Base-by-base conservation (phyloP, 2,329 filamentous ascomycete species). In the Colletotrichum sp. region DNA sequence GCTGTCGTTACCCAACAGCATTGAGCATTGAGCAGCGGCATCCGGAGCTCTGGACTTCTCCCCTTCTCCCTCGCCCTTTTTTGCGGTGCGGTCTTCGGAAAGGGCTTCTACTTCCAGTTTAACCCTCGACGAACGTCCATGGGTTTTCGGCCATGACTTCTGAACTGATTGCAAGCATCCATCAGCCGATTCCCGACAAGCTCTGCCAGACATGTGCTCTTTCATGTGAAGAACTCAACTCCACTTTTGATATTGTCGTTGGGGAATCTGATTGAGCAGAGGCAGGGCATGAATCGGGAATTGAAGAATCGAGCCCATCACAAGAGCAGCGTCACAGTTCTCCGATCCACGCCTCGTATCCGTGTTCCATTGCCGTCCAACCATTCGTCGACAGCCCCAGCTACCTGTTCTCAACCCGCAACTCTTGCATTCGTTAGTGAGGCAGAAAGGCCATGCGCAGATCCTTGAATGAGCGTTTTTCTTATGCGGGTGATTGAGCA, bases 201-300 rank as follows among this genome's bases (percentile, higher is more conserved):
- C 63, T 63, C 24, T 69, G 59, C n/a, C 49, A 32, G 70, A 59
- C 65, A 60, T 73, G 64, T 76, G 44, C 59, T 52, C 59, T 36
- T 68, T 36, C 74, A 76, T 76, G 74, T 76, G 74, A 76, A 73
- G 70, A 64, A 34, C 34, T 52, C 32, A 34, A 65, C 74, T 73
- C 74, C 74, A 73, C 74, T 76, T 76, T 76, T 76, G 70, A 30
- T 21, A 26, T 52, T 65, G 71, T 74, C 66, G 64, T 74, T 74
- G 70, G 36, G 74, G 21, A 16, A 34, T 65, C 49, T 76, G 71
- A 76, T 76, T 76, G 70, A 73, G 34, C 39, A 64, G 18, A 64
- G 63, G 32, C 52, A 76, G 63, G 68, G 55, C 62, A 34, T 30
- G 69, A 68, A 67, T 68, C 57, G 63, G 69, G 60, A 26, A 67